Conservation (phyloP, 2,329 filamentous ascomycete species). For the Exophiala oligosperma region DNA sequence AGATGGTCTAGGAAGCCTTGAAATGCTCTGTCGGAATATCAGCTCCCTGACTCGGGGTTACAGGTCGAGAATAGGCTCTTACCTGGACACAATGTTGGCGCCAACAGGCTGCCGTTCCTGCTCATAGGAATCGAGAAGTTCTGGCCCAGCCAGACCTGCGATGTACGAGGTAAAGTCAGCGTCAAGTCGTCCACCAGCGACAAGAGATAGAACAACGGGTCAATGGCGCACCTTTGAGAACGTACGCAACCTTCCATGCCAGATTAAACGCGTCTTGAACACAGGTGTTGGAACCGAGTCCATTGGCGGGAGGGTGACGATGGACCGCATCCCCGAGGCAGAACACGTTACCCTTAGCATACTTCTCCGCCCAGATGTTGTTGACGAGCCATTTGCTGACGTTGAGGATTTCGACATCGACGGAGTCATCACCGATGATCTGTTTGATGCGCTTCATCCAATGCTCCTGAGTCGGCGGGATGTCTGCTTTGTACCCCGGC, state of each 20-base stretch:
- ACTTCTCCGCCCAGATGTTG: constrained; percentile 59
- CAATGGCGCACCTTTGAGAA: constrained; percentile 21
- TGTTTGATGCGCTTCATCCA: constrained; percentile 31
- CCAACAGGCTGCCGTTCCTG: constrained; percentile 37
- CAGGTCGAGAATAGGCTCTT: too few species aligned
- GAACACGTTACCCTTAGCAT: constrained; percentile 47
- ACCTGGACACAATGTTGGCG: constrained; percentile 44
- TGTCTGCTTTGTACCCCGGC: constrained; percentile 34
- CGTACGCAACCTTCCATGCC: constrained; percentile 35
- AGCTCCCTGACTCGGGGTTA: too few species aligned
- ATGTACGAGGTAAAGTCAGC: too few species aligned
- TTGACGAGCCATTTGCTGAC: constrained; percentile 61
- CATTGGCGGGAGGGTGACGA: constrained; percentile 37
- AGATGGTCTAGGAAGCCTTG: constrained; percentile 55
- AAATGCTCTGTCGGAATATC: constrained; percentile 50
- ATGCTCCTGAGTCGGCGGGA: constrained; percentile 45
- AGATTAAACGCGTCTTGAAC: background rate
- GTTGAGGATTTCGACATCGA: constrained; percentile 51
- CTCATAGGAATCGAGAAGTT: constrained; percentile 35
- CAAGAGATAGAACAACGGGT: too few species aligned
- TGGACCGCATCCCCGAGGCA: constrained; percentile 37
- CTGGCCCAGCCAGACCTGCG: constrained; percentile 32
- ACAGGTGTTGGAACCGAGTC: constrained; percentile 33
- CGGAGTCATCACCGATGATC: constrained; percentile 55
- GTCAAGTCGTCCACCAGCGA: too few species aligned